Base-by-base conservation (phyloP, 495 filamentous ascomycete genomes). In the Aspergillus indologenus region DNA sequence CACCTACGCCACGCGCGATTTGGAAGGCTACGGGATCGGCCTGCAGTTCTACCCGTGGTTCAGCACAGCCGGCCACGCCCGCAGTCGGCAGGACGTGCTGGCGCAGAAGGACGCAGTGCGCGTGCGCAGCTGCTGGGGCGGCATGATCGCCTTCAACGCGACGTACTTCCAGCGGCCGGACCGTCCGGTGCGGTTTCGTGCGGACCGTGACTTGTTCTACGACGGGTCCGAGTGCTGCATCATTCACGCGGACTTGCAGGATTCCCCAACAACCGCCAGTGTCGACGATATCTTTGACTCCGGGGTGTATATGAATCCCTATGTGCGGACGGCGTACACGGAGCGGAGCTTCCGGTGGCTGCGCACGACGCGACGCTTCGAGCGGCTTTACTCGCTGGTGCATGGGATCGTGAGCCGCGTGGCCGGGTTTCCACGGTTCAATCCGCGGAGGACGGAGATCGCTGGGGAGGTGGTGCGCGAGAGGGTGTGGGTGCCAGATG, bases 181-280 rank as follows among this genome's bases (percentile, higher is more conserved):
- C 58, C 70, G 12, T 81, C 87, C 5, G 20, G 74, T 87, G 1
- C 83, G 84, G 17, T 92, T 93, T 70, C 81, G 89, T 18, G 76
- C 81, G 40, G 82, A 85, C 21, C 62, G 76, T 0, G 87, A 87
- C 52, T 69, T 82, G 7, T 89, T 82, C 69, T 90, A 85, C 84
- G 89, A 92, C 52, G 82, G 85, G 1, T 89, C 86, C 5, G 90
- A 93, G 71, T 91, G 88, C 75, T 93, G 90, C 62, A 75, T 91
- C 29, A 83, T 91, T 58, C 83, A 88, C 61, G 87, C 87, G 5
- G 88, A 90, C 68, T 78, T 89, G 14, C 77, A 79, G 47, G 68
- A 72, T 12, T 67, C 76, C 0, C 71, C 70, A 59, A 54, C 64
- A 6, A n/a, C n/a, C n/a, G n/a, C n/a, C n/a, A 68, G 69, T 15